A percentile compares a stretch with the other conserved stretches of the same genome.
Conservation (phyloP, 768 basidiomycete species). For the Lepiota brunneoincarnata region DNA sequence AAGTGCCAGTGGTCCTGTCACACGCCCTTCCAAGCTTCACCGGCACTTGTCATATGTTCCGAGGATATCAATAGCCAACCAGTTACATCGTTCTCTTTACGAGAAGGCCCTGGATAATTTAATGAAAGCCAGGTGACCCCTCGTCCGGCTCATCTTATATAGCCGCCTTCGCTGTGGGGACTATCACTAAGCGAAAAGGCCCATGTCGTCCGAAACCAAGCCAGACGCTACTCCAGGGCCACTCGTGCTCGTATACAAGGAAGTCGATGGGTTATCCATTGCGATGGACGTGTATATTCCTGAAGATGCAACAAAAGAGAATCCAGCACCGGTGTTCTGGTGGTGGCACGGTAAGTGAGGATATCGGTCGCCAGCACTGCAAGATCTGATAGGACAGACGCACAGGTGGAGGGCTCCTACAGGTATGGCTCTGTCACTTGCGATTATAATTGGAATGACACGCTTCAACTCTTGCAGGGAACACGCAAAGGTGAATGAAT, state of each 20-base stretch:
- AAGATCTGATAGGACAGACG: neutral
- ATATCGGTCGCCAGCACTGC: neutral
- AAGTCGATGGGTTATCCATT: slow-evolving; percentile 30
- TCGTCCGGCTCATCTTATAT: no score
- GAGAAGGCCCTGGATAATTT: no score
- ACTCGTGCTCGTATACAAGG: slow-evolving; percentile 29
- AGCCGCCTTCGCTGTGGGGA: no score
- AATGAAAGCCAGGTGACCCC: no score
- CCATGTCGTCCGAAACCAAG: no score
- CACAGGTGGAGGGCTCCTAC: slow-evolving; percentile 30
- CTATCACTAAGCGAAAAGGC: no score
- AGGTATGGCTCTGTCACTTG: slow-evolving; percentile 15
- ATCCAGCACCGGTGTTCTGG: slow-evolving; percentile 27
- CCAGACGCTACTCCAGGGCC: neutral
- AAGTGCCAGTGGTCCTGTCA: no score
- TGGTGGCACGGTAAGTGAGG: slow-evolving; percentile 34
- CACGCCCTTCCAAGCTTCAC: no score
- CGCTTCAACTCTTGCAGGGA: neutral
- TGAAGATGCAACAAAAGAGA: slow-evolving; percentile 22
- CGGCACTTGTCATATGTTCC: no score
- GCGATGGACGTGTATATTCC: slow-evolving; percentile 34
- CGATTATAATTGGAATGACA: neutral
- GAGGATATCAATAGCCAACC: no score
- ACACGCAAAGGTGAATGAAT: slow-evolving; percentile 6
- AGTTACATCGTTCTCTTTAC: no score